phyloP scores from a whole-genome alignment of 495 filamentous ascomycete species.

The Terfezia boudieri region DNA sequence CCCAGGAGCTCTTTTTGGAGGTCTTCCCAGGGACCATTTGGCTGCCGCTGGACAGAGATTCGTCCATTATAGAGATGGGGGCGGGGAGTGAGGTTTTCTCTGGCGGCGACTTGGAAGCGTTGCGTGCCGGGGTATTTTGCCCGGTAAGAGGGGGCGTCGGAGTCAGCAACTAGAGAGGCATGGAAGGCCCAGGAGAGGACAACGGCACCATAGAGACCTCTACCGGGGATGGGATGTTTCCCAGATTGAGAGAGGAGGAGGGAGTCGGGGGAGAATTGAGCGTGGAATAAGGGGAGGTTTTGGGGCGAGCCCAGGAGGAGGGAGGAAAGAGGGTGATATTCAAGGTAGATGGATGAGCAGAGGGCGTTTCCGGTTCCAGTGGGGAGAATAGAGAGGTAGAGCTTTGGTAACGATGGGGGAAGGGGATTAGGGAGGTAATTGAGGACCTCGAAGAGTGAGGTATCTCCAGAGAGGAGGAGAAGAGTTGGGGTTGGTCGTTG shows the following conservation, averaged over 20 bases:
- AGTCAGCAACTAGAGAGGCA: conserved; percentile 66
- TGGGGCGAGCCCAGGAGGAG: conserved; percentile 31
- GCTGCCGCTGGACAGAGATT: conserved; percentile 19
- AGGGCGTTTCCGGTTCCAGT: conserved; percentile 73
- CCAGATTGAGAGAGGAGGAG: not conserved
- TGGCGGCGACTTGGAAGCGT: conserved; percentile 64
- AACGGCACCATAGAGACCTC: conserved; percentile 45
- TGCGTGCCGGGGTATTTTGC: conserved; percentile 35
- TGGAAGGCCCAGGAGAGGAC: conserved; percentile 79
- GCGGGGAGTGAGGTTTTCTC: conserved; percentile 40
- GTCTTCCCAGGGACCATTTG: conserved; percentile 4
- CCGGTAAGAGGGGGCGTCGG: conserved; percentile 57
- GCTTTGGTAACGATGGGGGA: conserved; percentile 25
- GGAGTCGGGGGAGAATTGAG: conserved; percentile 38
- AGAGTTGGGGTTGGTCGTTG: conserved; percentile 28
- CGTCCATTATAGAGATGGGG: conserved; percentile 47
- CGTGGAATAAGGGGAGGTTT: conserved; percentile 33
- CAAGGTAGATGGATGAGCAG: conserved; percentile 40
- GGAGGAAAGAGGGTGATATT: conserved; percentile 26
- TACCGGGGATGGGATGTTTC: conserved; percentile 3
- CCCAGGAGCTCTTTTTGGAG: not conserved
- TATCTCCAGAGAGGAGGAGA: conserved; percentile 67
- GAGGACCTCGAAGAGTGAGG: conserved; percentile 54
- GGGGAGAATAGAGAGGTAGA: conserved; percentile 42
- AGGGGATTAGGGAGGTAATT: conserved; percentile 30